phyloP scores from a whole-genome alignment of 345 rosid genomes.

The Salix koriyanagi region DNA sequence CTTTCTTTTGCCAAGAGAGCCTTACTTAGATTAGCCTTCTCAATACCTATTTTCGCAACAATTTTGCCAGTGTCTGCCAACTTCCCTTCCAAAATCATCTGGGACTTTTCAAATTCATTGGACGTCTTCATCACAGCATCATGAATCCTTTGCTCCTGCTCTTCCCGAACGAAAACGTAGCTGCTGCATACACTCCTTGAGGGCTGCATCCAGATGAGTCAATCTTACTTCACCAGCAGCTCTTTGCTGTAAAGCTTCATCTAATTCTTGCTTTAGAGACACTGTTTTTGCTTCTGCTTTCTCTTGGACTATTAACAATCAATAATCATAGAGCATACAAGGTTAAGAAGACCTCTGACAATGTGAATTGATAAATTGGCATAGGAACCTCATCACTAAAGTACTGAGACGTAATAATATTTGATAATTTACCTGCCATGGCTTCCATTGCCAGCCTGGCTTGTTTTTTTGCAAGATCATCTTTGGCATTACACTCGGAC shows the following conservation, averaged over 20 bases:
- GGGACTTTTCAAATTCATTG: conserved; percentile 48
- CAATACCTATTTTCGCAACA: conserved; percentile 50
- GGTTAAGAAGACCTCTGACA: background rate
- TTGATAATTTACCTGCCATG: conserved; percentile 39
- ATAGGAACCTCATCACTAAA: background rate
- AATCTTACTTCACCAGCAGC: conserved; percentile 46
- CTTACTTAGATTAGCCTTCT: conserved; percentile 53
- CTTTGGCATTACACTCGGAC: conserved; percentile 48
- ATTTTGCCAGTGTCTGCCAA: conserved; percentile 44
- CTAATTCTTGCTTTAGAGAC: conserved; percentile 52
- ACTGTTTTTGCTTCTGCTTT: conserved; percentile 54
- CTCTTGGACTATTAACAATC: conserved; percentile 47
- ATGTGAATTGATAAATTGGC: background rate
- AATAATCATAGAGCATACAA: background rate
- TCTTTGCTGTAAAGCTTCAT: conserved; percentile 55
- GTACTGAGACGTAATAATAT: background rate
- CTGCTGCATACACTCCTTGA: conserved; percentile 82
- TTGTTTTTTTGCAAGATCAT: conserved; percentile 47
- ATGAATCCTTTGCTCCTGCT: conserved; percentile 75
- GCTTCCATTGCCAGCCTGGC: conserved; percentile 56
- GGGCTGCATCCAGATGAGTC: conserved; percentile 58
- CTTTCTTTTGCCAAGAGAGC: conserved; percentile 58
- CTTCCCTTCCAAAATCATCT: conserved; percentile 43
- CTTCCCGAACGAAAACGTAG: conserved; percentile 70
- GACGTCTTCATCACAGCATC: conserved; percentile 68